Base-by-base conservation (phyloP, 148 eudicot genomes). In the Agrostemma githago region DNA sequence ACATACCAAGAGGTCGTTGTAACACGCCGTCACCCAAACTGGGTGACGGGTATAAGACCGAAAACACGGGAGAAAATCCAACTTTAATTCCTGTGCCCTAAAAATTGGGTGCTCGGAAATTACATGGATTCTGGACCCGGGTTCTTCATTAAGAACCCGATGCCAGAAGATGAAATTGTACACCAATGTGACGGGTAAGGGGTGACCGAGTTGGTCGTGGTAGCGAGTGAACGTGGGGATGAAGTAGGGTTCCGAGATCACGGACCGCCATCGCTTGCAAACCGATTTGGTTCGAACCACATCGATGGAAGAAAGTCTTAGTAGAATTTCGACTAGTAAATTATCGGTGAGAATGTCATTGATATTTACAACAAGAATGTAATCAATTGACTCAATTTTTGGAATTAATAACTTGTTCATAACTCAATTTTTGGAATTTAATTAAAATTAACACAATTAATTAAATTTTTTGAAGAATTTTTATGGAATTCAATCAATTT, bases 101-200 rank as follows among this genome's bases (percentile, higher is more conserved):
- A 72, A 61, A 5, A 39, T 10, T 4, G 44, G 53, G 17, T 76
- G 54, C 17, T 72, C 16, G 2, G 83, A 76, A 64, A 76, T 21
- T 62, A 63, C 48, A 34, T 59, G 74, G 60, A 80, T 5, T 72
- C 58, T 76, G 46, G 34, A 68, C 60, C 43, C 74, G 41, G 77
- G 77, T 4, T 60, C 39, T 46, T 80, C 73, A 10, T 70, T 72
- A n/a, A 72, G 74, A 19, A 59, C 57, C 8, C 67, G 73, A 62
- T 76, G 77, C 79, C 80, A 80, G 44, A 76, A 60, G 39, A 68
- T 57, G 34, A 80, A 80, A 15, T 80, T 73, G 19, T 73, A 76
- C 14, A 80, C 74, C 3, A 80, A 65, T 37, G 83, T 80, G 59
- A 66, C 58, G 3, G 80, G 72, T 12, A 41, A 21, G 8, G 46